Percentiles rank a stretch among this genome's conserved stretches.
These are phyloP conservation scores for Talaromyces borbonicus DNA, from an alignment of 495 filamentous ascomycete species.

Conservation along the genomic window DNA sequence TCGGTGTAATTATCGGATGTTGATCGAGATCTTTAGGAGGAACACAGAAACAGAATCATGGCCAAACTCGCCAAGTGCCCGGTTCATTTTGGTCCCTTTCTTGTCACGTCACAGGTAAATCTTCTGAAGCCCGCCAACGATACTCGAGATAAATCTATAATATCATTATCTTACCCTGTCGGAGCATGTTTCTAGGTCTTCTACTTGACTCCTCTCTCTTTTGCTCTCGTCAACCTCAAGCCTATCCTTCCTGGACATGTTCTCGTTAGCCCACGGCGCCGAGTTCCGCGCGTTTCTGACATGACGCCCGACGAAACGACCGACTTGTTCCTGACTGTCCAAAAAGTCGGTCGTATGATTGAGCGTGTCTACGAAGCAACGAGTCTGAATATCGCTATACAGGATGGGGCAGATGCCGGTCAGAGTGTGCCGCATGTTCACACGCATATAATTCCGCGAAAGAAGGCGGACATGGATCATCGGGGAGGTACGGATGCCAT, in stretches of 20 bases:
- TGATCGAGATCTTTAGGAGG: too few species aligned
- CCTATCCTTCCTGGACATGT: slow-evolving; percentile 91
- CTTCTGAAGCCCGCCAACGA: too few species aligned
- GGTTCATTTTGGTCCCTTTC: slow-evolving; percentile 37
- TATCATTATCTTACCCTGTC: neutral
- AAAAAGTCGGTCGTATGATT: slow-evolving; percentile 68
- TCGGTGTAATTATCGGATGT: too few species aligned
- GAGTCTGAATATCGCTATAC: slow-evolving; percentile 83
- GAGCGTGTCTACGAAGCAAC: slow-evolving; percentile 56
- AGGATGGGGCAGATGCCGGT: slow-evolving; percentile 81
- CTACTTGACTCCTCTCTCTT: slow-evolving; percentile 65
- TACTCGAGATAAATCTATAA: neutral
- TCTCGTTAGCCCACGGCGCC: slow-evolving; percentile 53
- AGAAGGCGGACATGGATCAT: slow-evolving; percentile 42
- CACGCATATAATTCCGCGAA: slow-evolving; percentile 83
- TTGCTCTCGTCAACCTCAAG: slow-evolving; percentile 88
- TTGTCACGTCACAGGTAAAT: slow-evolving; percentile 36
- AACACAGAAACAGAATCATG: neutral
- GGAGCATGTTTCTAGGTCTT: slow-evolving; percentile 54
- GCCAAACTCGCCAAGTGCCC: slow-evolving; percentile 23
- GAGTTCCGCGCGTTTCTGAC: slow-evolving; percentile 63
- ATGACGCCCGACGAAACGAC: slow-evolving; percentile 62
- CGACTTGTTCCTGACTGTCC: slow-evolving; percentile 79
- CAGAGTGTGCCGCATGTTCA: slow-evolving; percentile 90
- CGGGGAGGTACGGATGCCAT: slow-evolving; percentile 51